Conservation (phyloP, 305 asterid species). For the Rubia occidens region DNA sequence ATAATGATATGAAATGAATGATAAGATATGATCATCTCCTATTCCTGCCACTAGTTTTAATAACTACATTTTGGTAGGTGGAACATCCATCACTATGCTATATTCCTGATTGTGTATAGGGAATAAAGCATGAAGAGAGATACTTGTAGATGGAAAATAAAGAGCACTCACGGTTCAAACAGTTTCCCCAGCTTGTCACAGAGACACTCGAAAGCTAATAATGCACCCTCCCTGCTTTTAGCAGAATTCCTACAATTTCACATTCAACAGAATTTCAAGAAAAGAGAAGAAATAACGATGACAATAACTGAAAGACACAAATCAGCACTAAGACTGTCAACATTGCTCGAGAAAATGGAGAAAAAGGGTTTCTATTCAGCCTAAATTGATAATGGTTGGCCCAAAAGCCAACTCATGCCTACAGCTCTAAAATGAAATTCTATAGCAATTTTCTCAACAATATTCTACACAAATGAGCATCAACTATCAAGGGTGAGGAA, state of each 20-base stretch:
- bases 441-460: neutral
- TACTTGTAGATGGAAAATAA: neutral
- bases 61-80: neutral
- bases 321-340: neutral
- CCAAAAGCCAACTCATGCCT: neutral
- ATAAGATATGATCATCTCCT: neutral
- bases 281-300: neutral
- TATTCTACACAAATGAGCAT: neutral
- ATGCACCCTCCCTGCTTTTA: slow-evolving; percentile 91
- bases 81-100: neutral
- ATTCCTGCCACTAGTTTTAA: neutral
- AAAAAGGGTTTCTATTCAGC: neutral
- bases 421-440: neutral
- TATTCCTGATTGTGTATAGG: neutral
- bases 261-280: slow-evolving; percentile 10
- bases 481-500: neutral
- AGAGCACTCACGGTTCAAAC: slow-evolving; percentile 88
- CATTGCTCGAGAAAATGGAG: neutral
- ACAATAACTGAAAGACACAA: neutral
- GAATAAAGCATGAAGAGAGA: neutral
- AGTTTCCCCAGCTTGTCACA: slow-evolving; percentile 92
- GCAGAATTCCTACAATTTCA: slow-evolving; percentile 70
- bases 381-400: neutral
- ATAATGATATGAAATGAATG: neutral
- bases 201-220: slow-evolving; percentile 91